Percentiles rank a stretch among this genome's conserved stretches.
These are phyloP conservation scores for Aureobasidium lini DNA, from an alignment of 2,329 filamentous ascomycete species.

Conservation along the genomic window DNA sequence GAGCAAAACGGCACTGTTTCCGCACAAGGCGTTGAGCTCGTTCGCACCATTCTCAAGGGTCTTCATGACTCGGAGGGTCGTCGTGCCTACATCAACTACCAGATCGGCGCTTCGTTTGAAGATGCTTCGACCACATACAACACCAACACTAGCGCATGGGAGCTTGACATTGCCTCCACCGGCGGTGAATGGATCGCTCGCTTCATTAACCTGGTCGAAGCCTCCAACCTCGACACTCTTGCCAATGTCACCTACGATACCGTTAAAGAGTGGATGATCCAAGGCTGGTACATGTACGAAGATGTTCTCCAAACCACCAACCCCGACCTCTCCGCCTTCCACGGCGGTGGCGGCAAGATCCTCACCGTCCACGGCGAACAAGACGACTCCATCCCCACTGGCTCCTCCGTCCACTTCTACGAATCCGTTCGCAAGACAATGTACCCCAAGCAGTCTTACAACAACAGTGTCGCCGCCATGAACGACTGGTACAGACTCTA, in stretches of 20 bases:
- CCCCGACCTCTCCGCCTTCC: slow-evolving; percentile 45
- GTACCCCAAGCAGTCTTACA: slow-evolving; percentile 35
- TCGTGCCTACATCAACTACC: slow-evolving; percentile 36
- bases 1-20: slow-evolving; percentile 26
- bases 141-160: slow-evolving; percentile 23
- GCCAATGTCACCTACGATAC: slow-evolving; percentile 47
- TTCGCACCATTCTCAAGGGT: slow-evolving; percentile 30
- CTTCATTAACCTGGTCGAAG: slow-evolving; percentile 21
- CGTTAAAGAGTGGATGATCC: slow-evolving; percentile 45
- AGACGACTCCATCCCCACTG: slow-evolving; percentile 45
- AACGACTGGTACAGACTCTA: slow-evolving; percentile 47
- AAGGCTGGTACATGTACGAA: slow-evolving; percentile 39
- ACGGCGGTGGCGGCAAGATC: slow-evolving; percentile 45
- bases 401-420: slow-evolving; percentile 47
- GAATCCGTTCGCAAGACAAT: slow-evolving; percentile 45
- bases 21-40: slow-evolving; percentile 24
- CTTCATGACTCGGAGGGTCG: slow-evolving; percentile 33
- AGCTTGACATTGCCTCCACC: slow-evolving; percentile 23
- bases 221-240: slow-evolving; percentile 34
- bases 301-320: slow-evolving; percentile 46
- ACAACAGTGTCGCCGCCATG: slow-evolving; percentile 34
- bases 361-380: slow-evolving; percentile 51
- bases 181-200: slow-evolving; percentile 26
- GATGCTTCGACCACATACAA: slow-evolving; percentile 30
- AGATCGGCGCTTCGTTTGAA: slow-evolving; percentile 22